phyloP scores from a whole-genome alignment of 1,139 yeast genomes.

The Taphrina wiesneri region DNA sequence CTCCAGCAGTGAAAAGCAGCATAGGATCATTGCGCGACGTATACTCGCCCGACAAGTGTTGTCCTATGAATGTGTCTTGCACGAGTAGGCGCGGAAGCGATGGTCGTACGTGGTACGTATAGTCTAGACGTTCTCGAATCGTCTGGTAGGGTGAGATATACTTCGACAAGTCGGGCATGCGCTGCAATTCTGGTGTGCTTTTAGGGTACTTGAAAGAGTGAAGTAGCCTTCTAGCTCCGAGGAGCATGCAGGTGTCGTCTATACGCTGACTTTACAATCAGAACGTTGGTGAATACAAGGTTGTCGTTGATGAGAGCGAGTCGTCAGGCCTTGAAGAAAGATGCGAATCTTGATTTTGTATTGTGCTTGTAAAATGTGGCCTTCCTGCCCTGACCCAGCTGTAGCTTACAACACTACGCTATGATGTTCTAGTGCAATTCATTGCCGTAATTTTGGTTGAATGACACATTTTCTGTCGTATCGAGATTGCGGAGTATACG shows the following conservation, averaged over 20 bases:
- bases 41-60: constrained; percentile 3
- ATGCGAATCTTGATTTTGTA: too few relatives aligned
- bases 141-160: constrained; percentile 11
- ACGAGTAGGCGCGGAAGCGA: constrained; percentile 2
- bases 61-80: constrained; percentile 15
- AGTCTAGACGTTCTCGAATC: constrained; percentile 19
- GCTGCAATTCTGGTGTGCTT: not conserved
- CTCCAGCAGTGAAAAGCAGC: constrained; percentile 26
- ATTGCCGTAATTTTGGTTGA: too few relatives aligned
- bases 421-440: too few relatives aligned
- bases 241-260: constrained; percentile 1
- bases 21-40: constrained; percentile 6
- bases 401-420: too few relatives aligned
- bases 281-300: too few relatives aligned
- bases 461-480: not conserved
- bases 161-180: not conserved
- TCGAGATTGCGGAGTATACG: constrained; percentile 1
- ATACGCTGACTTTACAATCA: not conserved
- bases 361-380: too few relatives aligned
- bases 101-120: constrained; percentile 12
- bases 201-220: constrained; percentile 5
- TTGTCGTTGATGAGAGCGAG: too few relatives aligned
- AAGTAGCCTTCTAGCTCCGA: not conserved
- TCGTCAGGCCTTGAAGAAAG: too few relatives aligned
- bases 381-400: too few relatives aligned